phyloP scores from a whole-genome alignment of 345 rosid species.

The Lumnitzera racemosa region DNA sequence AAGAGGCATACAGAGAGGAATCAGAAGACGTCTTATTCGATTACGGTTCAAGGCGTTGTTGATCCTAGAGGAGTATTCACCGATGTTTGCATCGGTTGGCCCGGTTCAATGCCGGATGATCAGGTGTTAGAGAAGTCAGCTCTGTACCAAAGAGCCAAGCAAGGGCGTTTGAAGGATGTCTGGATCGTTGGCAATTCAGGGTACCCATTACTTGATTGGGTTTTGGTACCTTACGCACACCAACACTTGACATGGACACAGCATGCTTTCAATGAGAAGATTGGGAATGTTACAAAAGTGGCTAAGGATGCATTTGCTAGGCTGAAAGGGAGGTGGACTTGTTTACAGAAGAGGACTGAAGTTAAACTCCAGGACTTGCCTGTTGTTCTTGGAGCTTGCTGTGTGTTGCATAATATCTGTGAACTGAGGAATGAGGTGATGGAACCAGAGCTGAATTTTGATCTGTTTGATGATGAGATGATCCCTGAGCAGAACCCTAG shows the following conservation, averaged over 20 bases:
- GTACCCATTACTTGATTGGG: constrained; percentile 41
- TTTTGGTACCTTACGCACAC: constrained; percentile 40
- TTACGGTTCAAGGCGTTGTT: constrained; percentile 51
- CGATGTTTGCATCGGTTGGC: constrained; percentile 52
- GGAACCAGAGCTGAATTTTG: constrained; percentile 18
- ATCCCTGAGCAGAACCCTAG: constrained; percentile 19
- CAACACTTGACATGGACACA: constrained; percentile 46
- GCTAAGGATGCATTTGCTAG: constrained; percentile 33
- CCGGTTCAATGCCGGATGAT: constrained; percentile 53
- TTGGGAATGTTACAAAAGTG: constrained; percentile 20
- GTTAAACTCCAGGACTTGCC: constrained; percentile 47
- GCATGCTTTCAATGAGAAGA: constrained; percentile 35
- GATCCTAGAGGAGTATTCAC: constrained; percentile 34
- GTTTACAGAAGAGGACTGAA: constrained; percentile 41
- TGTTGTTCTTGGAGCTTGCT: constrained; percentile 45
- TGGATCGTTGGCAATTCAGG: constrained; percentile 34
- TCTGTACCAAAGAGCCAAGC: constrained; percentile 22
- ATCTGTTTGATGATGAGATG: constrained; percentile 38
- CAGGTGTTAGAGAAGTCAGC: constrained; percentile 37
- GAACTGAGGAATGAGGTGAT: constrained; percentile 40
- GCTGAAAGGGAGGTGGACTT: constrained; percentile 41
- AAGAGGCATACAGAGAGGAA: constrained; percentile 47
- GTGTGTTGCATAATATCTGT: constrained; percentile 46
- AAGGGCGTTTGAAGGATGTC: constrained; percentile 25
- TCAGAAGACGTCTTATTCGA: constrained; percentile 38